Percentiles rank a stretch among this genome's conserved stretches.
These are phyloP conservation scores for Colletotrichum ledebouriae DNA, from an alignment of 2,329 filamentous ascomycete species.

Conservation along the genomic window DNA sequence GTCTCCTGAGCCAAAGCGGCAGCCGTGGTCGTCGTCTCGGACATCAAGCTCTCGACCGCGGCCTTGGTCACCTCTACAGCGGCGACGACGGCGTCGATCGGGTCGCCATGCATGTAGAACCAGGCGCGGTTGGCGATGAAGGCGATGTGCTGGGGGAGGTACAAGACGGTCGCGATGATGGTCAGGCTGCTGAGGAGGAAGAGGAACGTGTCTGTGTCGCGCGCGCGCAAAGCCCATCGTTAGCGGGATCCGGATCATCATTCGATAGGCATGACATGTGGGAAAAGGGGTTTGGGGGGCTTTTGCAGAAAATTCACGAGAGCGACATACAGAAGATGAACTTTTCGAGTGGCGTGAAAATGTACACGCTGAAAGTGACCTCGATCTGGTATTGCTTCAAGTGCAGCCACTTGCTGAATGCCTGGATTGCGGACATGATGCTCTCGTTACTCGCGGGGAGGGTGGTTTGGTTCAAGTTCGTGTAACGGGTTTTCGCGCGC, in stretches of 20 bases:
- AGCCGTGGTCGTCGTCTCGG: constrained; percentile 32
- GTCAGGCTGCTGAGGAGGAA: constrained; percentile 91
- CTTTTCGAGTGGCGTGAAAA: constrained; percentile 96
- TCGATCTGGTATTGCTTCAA: constrained; percentile 99
- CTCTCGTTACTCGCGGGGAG: neutral
- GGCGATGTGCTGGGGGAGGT: constrained; percentile 91
- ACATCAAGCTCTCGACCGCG: constrained; percentile 49
- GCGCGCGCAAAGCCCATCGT: neutral
- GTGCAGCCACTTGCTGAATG: constrained; percentile 86
- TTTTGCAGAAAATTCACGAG: neutral
- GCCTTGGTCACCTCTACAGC: constrained; percentile 62
- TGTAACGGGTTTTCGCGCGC: too few relatives aligned
- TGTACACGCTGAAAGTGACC: constrained; percentile 96
- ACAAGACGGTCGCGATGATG: constrained; percentile 87
- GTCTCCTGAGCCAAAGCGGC: constrained; percentile 44
- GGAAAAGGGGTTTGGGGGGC: neutral
- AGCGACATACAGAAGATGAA: constrained; percentile 89
- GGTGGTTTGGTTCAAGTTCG: neutral
- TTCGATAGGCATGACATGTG: neutral
- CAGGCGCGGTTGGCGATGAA: constrained; percentile 87
- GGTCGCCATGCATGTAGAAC: constrained; percentile 95
- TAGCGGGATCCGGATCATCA: neutral
- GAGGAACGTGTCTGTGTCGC: constrained; percentile 81
- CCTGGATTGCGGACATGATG: constrained; percentile 57
- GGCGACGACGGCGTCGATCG: constrained; percentile 67